Conservation (phyloP, 2,329 filamentous ascomycete species). For the Calonectria crousiana region DNA sequence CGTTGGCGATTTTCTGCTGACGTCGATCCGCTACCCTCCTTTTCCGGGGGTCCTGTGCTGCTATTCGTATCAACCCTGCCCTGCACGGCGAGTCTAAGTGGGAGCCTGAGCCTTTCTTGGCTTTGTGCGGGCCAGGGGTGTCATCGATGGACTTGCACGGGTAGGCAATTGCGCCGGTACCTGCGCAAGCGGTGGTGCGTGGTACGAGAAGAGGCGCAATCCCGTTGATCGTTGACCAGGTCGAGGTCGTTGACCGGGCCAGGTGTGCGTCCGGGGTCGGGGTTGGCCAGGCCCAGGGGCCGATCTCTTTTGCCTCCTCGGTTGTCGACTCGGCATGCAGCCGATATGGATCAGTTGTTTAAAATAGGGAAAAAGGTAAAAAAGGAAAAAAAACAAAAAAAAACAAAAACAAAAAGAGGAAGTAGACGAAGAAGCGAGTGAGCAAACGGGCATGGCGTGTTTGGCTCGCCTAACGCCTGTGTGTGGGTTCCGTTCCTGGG, state of each 20-base stretch:
- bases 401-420: not conserved
- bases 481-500: not conserved
- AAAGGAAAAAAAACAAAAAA: no score
- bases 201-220: slow-evolving; percentile 31
- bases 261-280: not conserved
- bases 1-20: slow-evolving; percentile 25
- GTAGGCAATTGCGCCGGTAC: slow-evolving; percentile 35
- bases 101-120: not conserved
- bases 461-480: not conserved
- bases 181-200: slow-evolving; percentile 37
- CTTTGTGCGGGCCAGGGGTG: slow-evolving; percentile 1
- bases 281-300: not conserved
- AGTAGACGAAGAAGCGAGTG: not conserved
- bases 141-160: slow-evolving; percentile 32
- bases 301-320: not conserved
- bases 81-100: slow-evolving; percentile 6
- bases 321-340: slow-evolving; percentile 11
- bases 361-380: not conserved
- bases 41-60: slow-evolving; percentile 11
- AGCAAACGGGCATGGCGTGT: slow-evolving; percentile 9
- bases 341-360: slow-evolving; percentile 9
- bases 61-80: slow-evolving; percentile 28
- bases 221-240: slow-evolving; percentile 26
- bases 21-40: slow-evolving; percentile 24
- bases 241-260: not conserved